Evolutionary conservation across 2,329 filamentous ascomycete genomes (phyloP).

Genomic region (Bipolaris victoriae): DNA sequence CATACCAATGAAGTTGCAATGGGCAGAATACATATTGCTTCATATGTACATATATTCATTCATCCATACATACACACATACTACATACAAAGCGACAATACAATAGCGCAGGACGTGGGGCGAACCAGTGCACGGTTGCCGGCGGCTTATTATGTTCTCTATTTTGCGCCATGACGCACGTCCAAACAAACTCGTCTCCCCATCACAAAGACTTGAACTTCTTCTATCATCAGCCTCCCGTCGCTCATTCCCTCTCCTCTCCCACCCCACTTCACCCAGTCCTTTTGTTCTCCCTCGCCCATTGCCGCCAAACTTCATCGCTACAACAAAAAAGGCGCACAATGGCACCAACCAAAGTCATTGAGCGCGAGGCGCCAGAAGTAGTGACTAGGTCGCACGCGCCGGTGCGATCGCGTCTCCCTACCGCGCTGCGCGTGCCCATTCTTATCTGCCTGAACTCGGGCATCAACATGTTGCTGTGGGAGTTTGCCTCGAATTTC

Average conservation of each 20-base stretch:
- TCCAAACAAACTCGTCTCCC: conserved; percentile 5
- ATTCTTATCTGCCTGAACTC: conserved; percentile 62
- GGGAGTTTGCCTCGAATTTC: conserved; percentile 65
- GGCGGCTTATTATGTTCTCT: neutral
- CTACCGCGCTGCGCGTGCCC: conserved; percentile 48
- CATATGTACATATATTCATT: neutral
- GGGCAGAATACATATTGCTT: neutral
- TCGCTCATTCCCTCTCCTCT: neutral
- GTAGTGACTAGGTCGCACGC: conserved; percentile 34
- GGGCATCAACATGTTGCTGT: conserved; percentile 67
- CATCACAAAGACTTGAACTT: neutral
- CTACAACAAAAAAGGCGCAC: conserved; percentile 15
- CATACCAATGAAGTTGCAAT: conserved; percentile 3
- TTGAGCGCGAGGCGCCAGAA: conserved; percentile 36
- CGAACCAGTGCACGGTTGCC: neutral
- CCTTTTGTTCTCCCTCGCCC: neutral
- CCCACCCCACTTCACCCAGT: neutral
- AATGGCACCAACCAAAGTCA: conserved; percentile 35
- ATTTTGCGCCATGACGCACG: conserved; percentile 6
- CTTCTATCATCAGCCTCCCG: conserved; percentile 7
- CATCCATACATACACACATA: neutral
- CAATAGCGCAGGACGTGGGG: no score
- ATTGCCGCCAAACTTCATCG: neutral
- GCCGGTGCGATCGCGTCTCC: conserved; percentile 42
- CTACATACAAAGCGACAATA: no score